Evolutionary conservation across 805 yeast genomes (phyloP).

Genomic region (Suhomyces tanzawaensis): DNA sequence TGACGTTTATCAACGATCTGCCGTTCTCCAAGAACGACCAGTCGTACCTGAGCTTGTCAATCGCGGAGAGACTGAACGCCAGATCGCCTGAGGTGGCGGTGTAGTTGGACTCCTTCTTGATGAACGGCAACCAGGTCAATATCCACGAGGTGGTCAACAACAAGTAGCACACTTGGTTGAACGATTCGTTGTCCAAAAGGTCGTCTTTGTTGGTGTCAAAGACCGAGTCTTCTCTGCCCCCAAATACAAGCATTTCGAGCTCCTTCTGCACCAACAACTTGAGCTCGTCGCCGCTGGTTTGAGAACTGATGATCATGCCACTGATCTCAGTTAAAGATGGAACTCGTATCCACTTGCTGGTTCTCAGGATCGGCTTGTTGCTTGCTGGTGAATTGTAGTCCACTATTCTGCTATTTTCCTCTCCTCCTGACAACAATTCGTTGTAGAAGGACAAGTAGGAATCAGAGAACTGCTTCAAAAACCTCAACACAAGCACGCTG

Average conservation of each 20-base stretch:
- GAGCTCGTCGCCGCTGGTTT: constrained; percentile 7
- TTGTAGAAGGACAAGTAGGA: constrained; percentile 34
- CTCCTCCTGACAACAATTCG: constrained; percentile 34
- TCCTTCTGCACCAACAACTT: constrained; percentile 22
- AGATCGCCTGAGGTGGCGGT: constrained; percentile 4
- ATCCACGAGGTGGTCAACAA: constrained; percentile 57
- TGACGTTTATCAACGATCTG: constrained; percentile 15
- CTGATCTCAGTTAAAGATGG: constrained; percentile 27
- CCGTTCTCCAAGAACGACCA: constrained; percentile 45
- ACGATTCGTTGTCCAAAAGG: constrained; percentile 50
- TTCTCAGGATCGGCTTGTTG: constrained; percentile 24
- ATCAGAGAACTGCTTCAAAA: constrained; percentile 34
- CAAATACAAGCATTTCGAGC: constrained; percentile 25
- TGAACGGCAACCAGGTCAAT: constrained; percentile 55
- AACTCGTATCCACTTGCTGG: constrained; percentile 32
- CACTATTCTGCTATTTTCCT: constrained; percentile 7
- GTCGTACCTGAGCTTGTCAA: constrained; percentile 37
- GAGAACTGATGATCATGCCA: constrained; percentile 5
- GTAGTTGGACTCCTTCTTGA: constrained; percentile 42
- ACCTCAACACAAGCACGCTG: constrained; percentile 42
- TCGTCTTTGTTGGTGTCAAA: constrained; percentile 46
- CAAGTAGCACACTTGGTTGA: constrained; percentile 51
- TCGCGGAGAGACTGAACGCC: constrained; percentile 18
- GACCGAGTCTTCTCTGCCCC: constrained; percentile 17
- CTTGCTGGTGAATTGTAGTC: constrained; percentile 4